A percentile compares a stretch with the other conserved stretches of the same genome.
Evolutionary conservation across 1,284 basidiomycete genomes (phyloP).

Genomic region (Bjerkandera adusta): DNA sequence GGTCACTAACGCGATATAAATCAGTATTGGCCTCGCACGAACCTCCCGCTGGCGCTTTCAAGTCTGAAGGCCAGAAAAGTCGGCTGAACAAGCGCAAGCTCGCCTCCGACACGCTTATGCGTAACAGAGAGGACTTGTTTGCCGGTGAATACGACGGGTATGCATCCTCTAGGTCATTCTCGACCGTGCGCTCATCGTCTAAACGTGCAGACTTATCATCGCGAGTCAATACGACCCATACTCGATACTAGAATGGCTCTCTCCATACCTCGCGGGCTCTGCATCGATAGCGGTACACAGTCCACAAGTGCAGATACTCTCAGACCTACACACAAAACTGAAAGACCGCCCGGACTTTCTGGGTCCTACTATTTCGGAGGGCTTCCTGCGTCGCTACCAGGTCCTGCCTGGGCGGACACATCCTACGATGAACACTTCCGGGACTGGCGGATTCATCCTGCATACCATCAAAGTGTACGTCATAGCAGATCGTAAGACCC

Average conservation of each 20-base stretch:
- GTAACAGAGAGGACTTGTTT: constrained; percentile 80
- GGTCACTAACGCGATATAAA: not conserved
- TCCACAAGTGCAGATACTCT: constrained; percentile 77
- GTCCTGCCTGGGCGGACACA: constrained; percentile 93
- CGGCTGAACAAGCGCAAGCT: constrained; percentile 73
- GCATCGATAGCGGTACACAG: constrained; percentile 86
- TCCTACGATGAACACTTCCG: constrained; percentile 91
- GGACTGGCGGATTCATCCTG: constrained; percentile 87
- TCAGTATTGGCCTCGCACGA: constrained; percentile 59
- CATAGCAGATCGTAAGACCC: not conserved
- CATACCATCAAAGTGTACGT: constrained; percentile 84
- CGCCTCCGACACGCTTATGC: constrained; percentile 55
- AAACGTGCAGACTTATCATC: constrained; percentile 65
- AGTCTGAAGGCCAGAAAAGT: constrained; percentile 67
- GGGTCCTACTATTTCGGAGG: constrained; percentile 81
- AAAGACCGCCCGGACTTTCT: constrained; percentile 70
- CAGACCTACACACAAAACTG: constrained; percentile 75
- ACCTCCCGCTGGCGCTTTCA: constrained; percentile 45
- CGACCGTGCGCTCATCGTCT: constrained; percentile 1
- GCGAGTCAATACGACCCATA: constrained; percentile 86
- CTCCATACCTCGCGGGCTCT: constrained; percentile 81
- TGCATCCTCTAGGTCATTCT: constrained; percentile 21
- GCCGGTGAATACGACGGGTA: constrained; percentile 86
- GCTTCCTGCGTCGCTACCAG: constrained; percentile 91
- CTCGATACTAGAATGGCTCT: constrained; percentile 76